Base-by-base conservation (phyloP, 768 basidiomycete species). In the Mycena vulgaris region DNA sequence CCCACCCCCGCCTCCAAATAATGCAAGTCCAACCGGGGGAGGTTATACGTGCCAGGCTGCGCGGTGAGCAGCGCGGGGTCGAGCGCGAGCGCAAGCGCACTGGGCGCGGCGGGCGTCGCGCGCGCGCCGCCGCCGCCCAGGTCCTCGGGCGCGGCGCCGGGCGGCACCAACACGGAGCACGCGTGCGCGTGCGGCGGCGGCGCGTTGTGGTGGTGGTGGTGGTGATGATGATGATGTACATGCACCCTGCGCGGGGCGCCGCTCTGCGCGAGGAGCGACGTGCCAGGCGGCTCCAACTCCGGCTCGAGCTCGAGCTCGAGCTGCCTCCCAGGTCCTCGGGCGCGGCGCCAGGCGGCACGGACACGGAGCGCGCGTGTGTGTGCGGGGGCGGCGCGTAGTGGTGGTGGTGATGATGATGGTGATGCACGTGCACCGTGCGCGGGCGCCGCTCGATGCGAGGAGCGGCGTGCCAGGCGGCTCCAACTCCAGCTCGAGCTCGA, bases 21-120 rank as follows among this genome's bases (percentile, higher is more conserved):
- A 76, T 94, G 93, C 78, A 94, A 77, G 77, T 94, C 93, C 63
- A 94, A 83, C 79, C 92, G 93, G 2, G 92, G 89, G 2, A 93
- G 78, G 68, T 88, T 86, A 57, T 89, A 85, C 53, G 80, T n/a
- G 63, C 45, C 49, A 4, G 42, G 42, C 21, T 5, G 42, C 42
- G 47, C 47, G 25, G 13, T 48, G 25, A 72, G 63, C 14, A 71
- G 51, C 48, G 63, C 52, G 10, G 71, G 68, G 19, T 73, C 71
- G 21, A 73, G 68, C 33, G 68, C 60, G 16, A 73, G 66, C 30
- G 63, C 45, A 19, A 56, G 28, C 8, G 65, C 68, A 1, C 65
- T n/a, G 68, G 1, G 52, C 62, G 14, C 70, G 37, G 65, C 63
- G 1, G 72, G 72, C 14, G 72, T 73, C 17, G 72, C 66, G 21